A percentile compares a stretch with the other conserved stretches of the same genome.
Evolutionary conservation across 108 stramenopile species (phyloP).

Genomic region (Bacterosira constricta): DNA sequence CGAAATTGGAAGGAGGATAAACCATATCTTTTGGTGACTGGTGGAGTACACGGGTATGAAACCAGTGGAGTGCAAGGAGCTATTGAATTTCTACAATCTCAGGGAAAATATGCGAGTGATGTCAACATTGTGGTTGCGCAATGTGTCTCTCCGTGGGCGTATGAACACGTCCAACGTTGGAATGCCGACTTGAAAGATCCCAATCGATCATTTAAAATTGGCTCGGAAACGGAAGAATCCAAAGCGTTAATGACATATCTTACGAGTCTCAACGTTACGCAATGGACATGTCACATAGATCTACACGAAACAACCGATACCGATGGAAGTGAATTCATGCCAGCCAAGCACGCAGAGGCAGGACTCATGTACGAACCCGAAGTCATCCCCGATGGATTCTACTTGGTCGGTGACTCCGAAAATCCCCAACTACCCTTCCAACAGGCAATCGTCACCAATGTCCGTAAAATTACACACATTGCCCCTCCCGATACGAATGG

Average conservation of each 20-base stretch:
- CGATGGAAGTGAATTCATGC: conserved; percentile 48
- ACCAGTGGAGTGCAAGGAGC: conserved; percentile 78
- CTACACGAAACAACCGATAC: conserved; percentile 56
- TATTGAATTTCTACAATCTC: conserved; percentile 50
- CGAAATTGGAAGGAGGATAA: conserved; percentile 31
- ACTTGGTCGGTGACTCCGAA: conserved; percentile 50
- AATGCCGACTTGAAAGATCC: conserved; percentile 52
- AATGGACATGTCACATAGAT: conserved; percentile 44
- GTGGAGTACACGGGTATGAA: conserved; percentile 85
- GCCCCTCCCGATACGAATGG: conserved; percentile 58
- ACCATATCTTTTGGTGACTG: conserved; percentile 62
- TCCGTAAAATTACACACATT: conserved; percentile 69
- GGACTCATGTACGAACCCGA: conserved; percentile 26
- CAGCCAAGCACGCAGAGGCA: conserved; percentile 44
- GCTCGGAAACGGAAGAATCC: conserved; percentile 55
- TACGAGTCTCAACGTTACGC: conserved; percentile 5
- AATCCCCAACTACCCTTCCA: conserved; percentile 40
- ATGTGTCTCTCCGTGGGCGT: conserved; percentile 73
- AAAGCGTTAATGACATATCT: conserved; percentile 52
- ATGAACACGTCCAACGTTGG: conserved; percentile 75
- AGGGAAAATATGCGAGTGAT: conserved; percentile 31
- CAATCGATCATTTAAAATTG: conserved; percentile 55
- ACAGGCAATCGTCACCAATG: conserved; percentile 50
- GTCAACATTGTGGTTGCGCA: conserved; percentile 65
- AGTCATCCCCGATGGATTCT: conserved; percentile 81